A percentile compares a stretch with the other conserved stretches of the same genome.
These are phyloP conservation scores for Aspergillus viridinutans DNA, from an alignment of 2,329 filamentous ascomycete species.

Conservation along the genomic window DNA sequence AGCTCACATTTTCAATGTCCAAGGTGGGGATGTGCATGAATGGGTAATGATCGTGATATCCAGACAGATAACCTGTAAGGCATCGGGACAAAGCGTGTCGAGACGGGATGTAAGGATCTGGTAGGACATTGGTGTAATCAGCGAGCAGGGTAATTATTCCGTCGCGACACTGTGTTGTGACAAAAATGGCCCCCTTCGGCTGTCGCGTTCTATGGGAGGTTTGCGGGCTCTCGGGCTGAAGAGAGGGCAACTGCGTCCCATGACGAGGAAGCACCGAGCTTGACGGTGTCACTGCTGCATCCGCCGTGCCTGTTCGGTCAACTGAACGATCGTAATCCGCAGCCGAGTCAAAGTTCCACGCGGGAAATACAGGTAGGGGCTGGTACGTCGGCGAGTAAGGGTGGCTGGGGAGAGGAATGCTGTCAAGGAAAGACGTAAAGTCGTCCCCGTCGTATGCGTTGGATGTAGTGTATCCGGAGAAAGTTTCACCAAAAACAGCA, in stretches of 20 bases:
- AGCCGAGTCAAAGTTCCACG: constrained; percentile 19
- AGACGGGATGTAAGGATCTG: constrained; percentile 24
- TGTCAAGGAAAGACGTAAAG: constrained; percentile 34
- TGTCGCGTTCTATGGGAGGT: constrained; percentile 21
- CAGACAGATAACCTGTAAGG: constrained; percentile 30
- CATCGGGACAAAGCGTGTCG: constrained; percentile 32
- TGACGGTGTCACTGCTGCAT: constrained; percentile 18
- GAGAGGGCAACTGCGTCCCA: constrained; percentile 30
- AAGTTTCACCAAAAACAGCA: constrained; percentile 19
- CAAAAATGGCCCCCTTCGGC: constrained; percentile 25
- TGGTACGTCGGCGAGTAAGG: constrained; percentile 32
- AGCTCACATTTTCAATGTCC: constrained; percentile 20
- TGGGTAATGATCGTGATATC: constrained; percentile 32
- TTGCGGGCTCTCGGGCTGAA: constrained; percentile 29
- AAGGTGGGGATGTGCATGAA: constrained; percentile 31
- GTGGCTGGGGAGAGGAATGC: constrained; percentile 30
- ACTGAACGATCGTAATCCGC: constrained; percentile 24
- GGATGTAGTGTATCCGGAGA: constrained; percentile 19
- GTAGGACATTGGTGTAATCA: constrained; percentile 26
- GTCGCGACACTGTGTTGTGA: constrained; percentile 30
- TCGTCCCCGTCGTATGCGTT: constrained; percentile 27
- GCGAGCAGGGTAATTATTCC: constrained; percentile 19
- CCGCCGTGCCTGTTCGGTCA: constrained; percentile 11
- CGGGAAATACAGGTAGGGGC: constrained; percentile 29
- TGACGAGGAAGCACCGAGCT: constrained; percentile 31